Conservation (phyloP, 257 asterid genomes). For the Verbena officinalis region DNA sequence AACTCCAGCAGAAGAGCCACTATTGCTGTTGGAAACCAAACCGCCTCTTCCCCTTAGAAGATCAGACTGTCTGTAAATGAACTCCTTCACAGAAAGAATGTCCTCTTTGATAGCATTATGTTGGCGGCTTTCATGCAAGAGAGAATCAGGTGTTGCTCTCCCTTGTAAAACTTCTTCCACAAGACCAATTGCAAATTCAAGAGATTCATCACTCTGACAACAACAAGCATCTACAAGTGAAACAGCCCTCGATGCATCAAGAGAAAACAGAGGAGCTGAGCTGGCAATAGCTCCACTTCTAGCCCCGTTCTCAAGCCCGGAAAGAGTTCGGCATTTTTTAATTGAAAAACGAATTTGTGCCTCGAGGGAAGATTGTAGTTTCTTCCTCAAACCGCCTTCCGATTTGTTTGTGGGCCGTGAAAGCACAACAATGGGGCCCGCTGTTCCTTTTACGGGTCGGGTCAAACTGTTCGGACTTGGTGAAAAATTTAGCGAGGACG, state of each 20-base stretch:
- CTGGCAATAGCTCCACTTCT: slow-evolving; percentile 55
- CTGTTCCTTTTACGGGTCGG: slow-evolving; percentile 65
- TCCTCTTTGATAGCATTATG: slow-evolving; percentile 68
- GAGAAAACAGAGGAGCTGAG: slow-evolving; percentile 73
- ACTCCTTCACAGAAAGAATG: slow-evolving; percentile 75
- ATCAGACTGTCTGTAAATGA: slow-evolving; percentile 76
- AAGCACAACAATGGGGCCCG: slow-evolving; percentile 79
- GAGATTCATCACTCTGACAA: slow-evolving; percentile 74
- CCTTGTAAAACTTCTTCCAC: slow-evolving; percentile 79
- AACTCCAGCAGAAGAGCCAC: slow-evolving; percentile 64
- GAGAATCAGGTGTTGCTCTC: slow-evolving; percentile 87
- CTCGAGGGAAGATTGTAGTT: slow-evolving; percentile 94
- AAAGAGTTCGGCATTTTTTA: slow-evolving; percentile 82
- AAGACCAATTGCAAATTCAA: slow-evolving; percentile 76
- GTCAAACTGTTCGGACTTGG: slow-evolving; percentile 45
- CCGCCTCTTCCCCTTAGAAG: slow-evolving; percentile 82
- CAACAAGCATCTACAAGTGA: slow-evolving; percentile 67
- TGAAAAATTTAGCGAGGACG: slow-evolving; percentile 44
- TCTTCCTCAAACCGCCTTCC: slow-evolving; percentile 74
- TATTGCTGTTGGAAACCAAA: slow-evolving; percentile 49
- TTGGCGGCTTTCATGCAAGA: slow-evolving; percentile 77
- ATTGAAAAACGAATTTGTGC: slow-evolving; percentile 91
- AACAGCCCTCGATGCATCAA: slow-evolving; percentile 87
- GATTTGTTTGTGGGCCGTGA: slow-evolving; percentile 72
- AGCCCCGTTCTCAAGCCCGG: slow-evolving; percentile 62